Percentiles rank a stretch among this genome's conserved stretches.
These are phyloP conservation scores for Micractinium sp. DNA, from an alignment of 139 green algal species.

Conservation along the genomic window DNA sequence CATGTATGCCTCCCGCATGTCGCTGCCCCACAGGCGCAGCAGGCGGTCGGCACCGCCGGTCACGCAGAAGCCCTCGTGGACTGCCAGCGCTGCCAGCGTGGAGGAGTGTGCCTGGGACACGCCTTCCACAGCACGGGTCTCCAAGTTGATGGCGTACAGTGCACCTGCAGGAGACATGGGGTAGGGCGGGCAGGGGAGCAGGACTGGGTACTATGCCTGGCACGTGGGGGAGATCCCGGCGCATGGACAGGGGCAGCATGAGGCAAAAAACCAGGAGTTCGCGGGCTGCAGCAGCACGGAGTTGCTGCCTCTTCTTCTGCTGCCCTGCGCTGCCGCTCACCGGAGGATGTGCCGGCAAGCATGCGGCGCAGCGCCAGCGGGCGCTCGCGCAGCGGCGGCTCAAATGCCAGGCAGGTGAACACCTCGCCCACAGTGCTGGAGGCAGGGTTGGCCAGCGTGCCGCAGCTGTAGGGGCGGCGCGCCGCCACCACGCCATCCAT, in stretches of 20 bases:
- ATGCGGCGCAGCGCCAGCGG: slow-evolving; percentile 47
- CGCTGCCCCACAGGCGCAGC: slow-evolving; percentile 78
- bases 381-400: slow-evolving; percentile 50
- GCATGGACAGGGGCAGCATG: not conserved
- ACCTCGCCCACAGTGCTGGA: slow-evolving; percentile 54
- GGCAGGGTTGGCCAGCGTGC: slow-evolving; percentile 6
- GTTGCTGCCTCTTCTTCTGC: not conserved
- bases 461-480: slow-evolving; percentile 26
- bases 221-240: too few relatives aligned
- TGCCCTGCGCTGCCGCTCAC: not conserved
- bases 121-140: slow-evolving; percentile 57
- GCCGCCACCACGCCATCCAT: slow-evolving; percentile 35
- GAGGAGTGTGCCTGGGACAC: slow-evolving; percentile 79
- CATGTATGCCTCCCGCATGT: slow-evolving; percentile 74
- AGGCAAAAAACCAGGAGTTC: not conserved
- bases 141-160: slow-evolving; percentile 75
- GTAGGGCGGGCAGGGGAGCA: too few relatives aligned
- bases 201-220: too few relatives aligned
- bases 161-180: slow-evolving; percentile 34
- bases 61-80: slow-evolving; percentile 74
- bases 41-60: slow-evolving; percentile 73
- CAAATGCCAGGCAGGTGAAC: slow-evolving; percentile 86
- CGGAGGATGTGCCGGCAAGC: slow-evolving; percentile 54
- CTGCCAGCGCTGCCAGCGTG: slow-evolving; percentile 67
- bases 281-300: not conserved